Base-by-base conservation (phyloP, 495 filamentous ascomycete genomes). In the Xylaria flabelliformis region DNA sequence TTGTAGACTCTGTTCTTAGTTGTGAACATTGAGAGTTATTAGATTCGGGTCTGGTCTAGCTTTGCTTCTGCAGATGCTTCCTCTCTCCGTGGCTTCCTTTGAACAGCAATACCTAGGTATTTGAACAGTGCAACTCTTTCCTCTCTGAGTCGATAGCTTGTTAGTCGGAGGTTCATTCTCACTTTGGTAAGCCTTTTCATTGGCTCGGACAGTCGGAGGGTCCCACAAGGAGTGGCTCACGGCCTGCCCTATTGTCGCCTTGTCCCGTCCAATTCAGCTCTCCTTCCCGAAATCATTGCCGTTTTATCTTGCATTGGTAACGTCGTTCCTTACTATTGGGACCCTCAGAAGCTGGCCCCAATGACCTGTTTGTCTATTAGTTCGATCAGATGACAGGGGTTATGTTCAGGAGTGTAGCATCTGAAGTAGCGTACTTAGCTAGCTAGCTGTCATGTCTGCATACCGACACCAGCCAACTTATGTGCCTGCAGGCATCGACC, bases 401-500 rank as follows among this genome's bases (percentile, higher is more conserved):
- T 29, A 15, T 13, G 21, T 17, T 21, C 44, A 29, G 8, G 44
- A 36, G 26, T 50, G 44, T 44, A 29, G 13, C 34, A 24, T 46
- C 29, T 32, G 39, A 10, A 4, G 26, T 19, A 1, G 48, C 26
- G 26, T 39, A 39, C 8, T 0, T 8, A 10, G 2, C 6, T 8
- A 10, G 2, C 8, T 36, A 17, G 15, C 32, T 48, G 69, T 46
- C 61, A 70, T 70, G 68, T 63, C 68, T 41, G 10, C 58, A 53
- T 55, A 66, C 50, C 32, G 15, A 55, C 36, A 42, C 10, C 6
- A 55, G 24, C 13, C 36, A 42, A 58, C n/a, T 1, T 24, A 50
- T 42, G 34, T 21, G 78, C n/a, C 78, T 75, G 59, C 76, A 74
- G 63, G 89, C 71, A 26, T 83, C 82, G 44, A 65, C 24, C n/a